These are phyloP conservation scores for Chlamydomonas applanata DNA, from an alignment of 139 green algal genomes.

Conservation along the genomic window DNA sequence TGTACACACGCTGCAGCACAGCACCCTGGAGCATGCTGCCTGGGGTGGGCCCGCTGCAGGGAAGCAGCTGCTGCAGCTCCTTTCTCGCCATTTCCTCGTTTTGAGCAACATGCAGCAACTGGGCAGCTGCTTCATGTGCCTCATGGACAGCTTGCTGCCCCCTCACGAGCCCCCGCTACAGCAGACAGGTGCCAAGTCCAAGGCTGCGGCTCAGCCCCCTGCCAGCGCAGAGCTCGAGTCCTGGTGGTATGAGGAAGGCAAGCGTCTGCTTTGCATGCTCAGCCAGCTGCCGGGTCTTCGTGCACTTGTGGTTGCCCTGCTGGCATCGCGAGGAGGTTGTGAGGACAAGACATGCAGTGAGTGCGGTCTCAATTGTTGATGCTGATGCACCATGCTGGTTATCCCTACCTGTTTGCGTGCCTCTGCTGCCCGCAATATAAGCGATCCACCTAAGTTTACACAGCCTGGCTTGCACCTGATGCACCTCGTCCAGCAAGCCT, in stretches of 20 bases:
- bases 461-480: neutral
- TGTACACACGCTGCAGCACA: neutral
- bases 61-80: no score
- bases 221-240: neutral
- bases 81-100: neutral
- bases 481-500: no score
- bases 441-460: no score
- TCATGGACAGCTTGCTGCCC: neutral
- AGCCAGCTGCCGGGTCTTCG: constrained; percentile 1
- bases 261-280: neutral
- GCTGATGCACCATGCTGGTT: no score
- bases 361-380: neutral
- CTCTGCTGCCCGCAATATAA: no score
- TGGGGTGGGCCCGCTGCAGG: no score
- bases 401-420: no score
- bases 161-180: no score
- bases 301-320: neutral
- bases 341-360: neutral
- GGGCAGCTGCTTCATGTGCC: neutral
- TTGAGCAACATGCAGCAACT: neutral
- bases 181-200: no score
- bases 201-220: no score
- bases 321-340: neutral
- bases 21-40: neutral
- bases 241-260: neutral